Base-by-base conservation (phyloP, 129 eudicot genomes). In the Helichrysum umbraculigerum region DNA sequence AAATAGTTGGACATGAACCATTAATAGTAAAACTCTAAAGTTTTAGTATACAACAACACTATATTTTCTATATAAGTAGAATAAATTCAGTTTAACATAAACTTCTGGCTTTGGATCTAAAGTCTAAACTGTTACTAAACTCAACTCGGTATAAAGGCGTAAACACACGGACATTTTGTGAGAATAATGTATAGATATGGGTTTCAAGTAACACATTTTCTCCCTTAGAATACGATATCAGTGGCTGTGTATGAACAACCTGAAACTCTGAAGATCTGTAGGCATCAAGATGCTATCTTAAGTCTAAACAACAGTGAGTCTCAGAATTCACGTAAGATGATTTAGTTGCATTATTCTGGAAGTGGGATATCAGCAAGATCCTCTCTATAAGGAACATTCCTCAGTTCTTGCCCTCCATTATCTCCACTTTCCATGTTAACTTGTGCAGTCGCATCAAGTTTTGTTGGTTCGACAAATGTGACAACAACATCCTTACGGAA, bases 401-500 rank as follows among this genome's bases (percentile, higher is more conserved):
- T 39, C 75, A 81, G 1, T 39, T 80, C 86, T 17, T 33, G 16
- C 6, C 42, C 62, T 77, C 5, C 77, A 7, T 42, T 74, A 34
- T 67, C 68, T 19, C 88, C 90, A 34, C 58, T 68, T 75, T 89
- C 97, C 84, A 87, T 84, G 68, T 56, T 74, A 17, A 70, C 72
- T 74, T 85, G 85, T 2, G 82, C 75, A 9, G 47, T 42, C 12
- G 83, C 76, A 44, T 84, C 89, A 15, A 33, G 63, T 76, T 87
- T 87, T 21, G 86, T 71, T 8, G 87, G 86, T 14, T 88, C 90
- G 60, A 82, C 34, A 51, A 60, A 92, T 6, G 96, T 89, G 7
- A 79, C 86, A 12, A 90, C 92, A 5, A 58, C 79, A 64, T 92
- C 96, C 78, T 88, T 89, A 4, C 98, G 86, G 32, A 92, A 83